Percentiles rank a stretch among this genome's conserved stretches.
Evolutionary conservation across 805 yeast species (phyloP).

Genomic region (Wickerhamiella spandovensis): DNA sequence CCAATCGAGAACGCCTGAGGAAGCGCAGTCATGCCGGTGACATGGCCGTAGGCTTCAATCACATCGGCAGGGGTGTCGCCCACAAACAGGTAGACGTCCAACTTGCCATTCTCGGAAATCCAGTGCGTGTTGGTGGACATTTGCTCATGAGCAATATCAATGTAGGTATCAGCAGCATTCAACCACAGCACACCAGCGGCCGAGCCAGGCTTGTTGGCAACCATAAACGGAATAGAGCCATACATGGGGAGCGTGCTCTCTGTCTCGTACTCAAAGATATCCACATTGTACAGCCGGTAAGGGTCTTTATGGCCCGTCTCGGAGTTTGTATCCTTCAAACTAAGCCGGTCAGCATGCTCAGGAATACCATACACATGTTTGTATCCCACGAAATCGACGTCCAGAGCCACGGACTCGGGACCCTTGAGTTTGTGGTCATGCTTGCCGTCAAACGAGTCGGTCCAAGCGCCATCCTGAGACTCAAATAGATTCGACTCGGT

Average conservation of each 20-base stretch:
- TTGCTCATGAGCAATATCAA: constrained; percentile 43
- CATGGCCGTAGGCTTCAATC: constrained; percentile 43
- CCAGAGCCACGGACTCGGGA: constrained; percentile 82
- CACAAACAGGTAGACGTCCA: constrained; percentile 61
- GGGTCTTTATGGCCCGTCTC: constrained; percentile 38
- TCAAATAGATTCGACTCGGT: constrained; percentile 42
- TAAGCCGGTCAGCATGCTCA: constrained; percentile 78
- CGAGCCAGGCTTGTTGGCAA: constrained; percentile 44
- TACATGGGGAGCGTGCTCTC: constrained; percentile 83
- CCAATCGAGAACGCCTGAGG: constrained; percentile 76
- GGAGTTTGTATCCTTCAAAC: constrained; percentile 53
- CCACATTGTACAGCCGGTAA: constrained; percentile 82
- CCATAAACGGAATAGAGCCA: constrained; percentile 82
- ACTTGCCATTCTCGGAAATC: constrained; percentile 82
- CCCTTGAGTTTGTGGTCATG: constrained; percentile 47
- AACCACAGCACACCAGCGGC: constrained; percentile 82
- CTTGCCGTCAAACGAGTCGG: constrained; percentile 57
- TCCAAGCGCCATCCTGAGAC: constrained; percentile 49
- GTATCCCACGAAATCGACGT: constrained; percentile 50
- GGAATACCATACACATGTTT: constrained; percentile 83
- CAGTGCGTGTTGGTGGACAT: constrained; percentile 52
- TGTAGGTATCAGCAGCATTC: constrained; percentile 83
- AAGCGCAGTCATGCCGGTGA: constrained; percentile 61
- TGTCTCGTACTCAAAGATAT: constrained; percentile 84
- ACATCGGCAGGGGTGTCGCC: constrained; percentile 46